These are phyloP conservation scores for Neonectria magnoliae DNA, from an alignment of 2,329 filamentous ascomycete genomes.

Conservation along the genomic window DNA sequence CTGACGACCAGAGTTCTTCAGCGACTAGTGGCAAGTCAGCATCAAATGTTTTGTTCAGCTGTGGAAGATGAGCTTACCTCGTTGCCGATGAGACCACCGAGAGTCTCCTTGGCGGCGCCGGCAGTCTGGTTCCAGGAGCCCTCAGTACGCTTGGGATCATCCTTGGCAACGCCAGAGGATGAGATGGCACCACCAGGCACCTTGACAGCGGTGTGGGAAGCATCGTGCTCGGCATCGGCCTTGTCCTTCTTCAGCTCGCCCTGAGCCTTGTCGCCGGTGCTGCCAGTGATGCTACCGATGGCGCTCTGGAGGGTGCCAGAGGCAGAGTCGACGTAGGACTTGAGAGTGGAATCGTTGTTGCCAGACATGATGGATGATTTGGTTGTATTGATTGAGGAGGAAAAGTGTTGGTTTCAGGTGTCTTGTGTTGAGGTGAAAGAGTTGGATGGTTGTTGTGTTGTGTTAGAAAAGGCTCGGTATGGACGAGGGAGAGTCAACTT, in stretches of 20 bases:
- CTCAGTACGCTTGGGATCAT: conserved; percentile 75
- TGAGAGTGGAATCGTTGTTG: conserved; percentile 71
- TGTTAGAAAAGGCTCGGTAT: neutral
- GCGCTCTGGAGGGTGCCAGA: conserved; percentile 77
- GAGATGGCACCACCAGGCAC: conserved; percentile 77
- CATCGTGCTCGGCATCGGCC: conserved; percentile 73
- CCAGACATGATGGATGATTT: conserved; percentile 39
- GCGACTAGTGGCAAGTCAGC: conserved; percentile 53
- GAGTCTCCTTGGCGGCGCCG: conserved; percentile 83
- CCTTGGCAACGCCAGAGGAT: conserved; percentile 73
- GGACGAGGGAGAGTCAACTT: conserved; percentile 42
- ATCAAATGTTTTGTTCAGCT: neutral
- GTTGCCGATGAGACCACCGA: conserved; percentile 80
- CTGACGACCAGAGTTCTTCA: conserved; percentile 78
- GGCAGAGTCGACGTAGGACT: conserved; percentile 80
- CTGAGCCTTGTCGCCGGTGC: conserved; percentile 71
- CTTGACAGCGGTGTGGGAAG: conserved; percentile 79
- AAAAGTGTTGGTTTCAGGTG: conserved; percentile 1
- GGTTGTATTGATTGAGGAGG: conserved; percentile 1
- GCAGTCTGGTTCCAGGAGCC: conserved; percentile 90
- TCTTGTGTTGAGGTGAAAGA: conserved; percentile 19
- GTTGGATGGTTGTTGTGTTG: conserved; percentile 18
- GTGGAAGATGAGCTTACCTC: conserved; percentile 59
- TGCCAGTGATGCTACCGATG: conserved; percentile 79
- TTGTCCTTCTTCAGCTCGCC: conserved; percentile 72